Evolutionary conservation across 768 basidiomycete genomes (phyloP), one percentile per base, ranked within the genome.

Genomic region (Candolleomyces efflorescens): DNA sequence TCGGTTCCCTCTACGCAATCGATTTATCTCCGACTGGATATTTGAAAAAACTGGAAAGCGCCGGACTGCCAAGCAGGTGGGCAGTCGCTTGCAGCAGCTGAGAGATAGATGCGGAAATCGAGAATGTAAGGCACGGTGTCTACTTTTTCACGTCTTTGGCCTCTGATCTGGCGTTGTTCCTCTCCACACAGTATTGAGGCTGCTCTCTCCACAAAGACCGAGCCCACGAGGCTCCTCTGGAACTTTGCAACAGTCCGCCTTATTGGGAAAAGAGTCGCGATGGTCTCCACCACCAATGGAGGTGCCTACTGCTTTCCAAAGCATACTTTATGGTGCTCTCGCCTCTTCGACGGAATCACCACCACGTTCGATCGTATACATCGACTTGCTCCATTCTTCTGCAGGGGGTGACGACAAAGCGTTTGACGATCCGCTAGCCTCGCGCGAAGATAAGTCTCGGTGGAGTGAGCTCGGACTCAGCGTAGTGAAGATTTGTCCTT

Each of bases 1-100:
- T 22, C 81, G 89, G 53, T 90, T 87, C 66, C 89, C 89, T 39
- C 83, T 87, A 79, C 78, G 89, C 56, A 91, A 91, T 71, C 80
- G 85, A 48, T 91, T 90, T 71, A 87, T 90, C 61, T 87, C 89
- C 52, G 86, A 91, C 62, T 85, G 87, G 71, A 90, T 91, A 66
- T 83, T 76, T 65, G 75, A 77, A 36, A 80, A 78, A 60, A 91
- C 89, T 0, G 87, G 89, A 20, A 84, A 86, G 68, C 76, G 79
- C 59, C 79, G 89, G 59, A 86, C 86, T 7, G 82, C 89, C 22
- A 90, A 90, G 68, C 89, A 90, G 70, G 89, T 91, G 48, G 89
- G 89, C 57, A 89, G 86, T 65, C 86, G 89, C 55, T 75, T 91
- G 32, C 89, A 91, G 66, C 89, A 90, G 65, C 79, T 91, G 53